Percentiles rank a stretch among this genome's conserved stretches.
These are phyloP conservation scores for Nigrospora sphaerica DNA, from an alignment of 2,329 filamentous ascomycete genomes.

Conservation along the genomic window DNA sequence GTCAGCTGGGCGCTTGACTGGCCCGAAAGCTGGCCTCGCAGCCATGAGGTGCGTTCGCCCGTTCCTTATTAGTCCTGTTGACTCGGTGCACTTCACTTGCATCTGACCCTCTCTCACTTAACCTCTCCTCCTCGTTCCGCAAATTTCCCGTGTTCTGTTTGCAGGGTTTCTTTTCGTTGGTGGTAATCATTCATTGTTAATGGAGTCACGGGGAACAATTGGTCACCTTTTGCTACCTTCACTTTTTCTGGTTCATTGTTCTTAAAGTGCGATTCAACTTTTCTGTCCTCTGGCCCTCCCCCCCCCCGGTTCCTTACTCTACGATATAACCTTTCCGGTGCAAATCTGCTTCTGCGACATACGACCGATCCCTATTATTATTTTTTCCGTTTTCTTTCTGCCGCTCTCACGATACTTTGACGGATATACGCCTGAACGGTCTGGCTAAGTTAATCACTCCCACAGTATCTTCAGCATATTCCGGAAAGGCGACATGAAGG, in stretches of 20 bases:
- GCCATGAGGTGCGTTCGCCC: slow-evolving; percentile 1
- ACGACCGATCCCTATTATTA: too few relatives aligned
- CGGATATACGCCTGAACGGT: too few relatives aligned
- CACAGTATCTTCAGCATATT: too few relatives aligned
- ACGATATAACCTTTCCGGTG: not conserved
- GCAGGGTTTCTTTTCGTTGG: slow-evolving; percentile 2
- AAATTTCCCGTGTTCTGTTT: slow-evolving; percentile 9
- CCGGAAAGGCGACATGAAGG: too few relatives aligned
- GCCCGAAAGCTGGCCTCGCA: not conserved
- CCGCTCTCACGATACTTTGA: too few relatives aligned
- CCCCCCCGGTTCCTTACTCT: not conserved
- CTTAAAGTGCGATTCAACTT: slow-evolving; percentile 7
- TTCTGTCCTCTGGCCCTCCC: not conserved
- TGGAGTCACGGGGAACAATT: slow-evolving; percentile 7
- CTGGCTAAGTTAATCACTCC: too few relatives aligned
- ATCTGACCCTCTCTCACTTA: slow-evolving; percentile 3
- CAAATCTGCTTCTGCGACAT: not conserved
- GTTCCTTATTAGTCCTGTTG: not conserved
- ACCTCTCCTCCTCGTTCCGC: slow-evolving; percentile 17
- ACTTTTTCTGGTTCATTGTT: not conserved
- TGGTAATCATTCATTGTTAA: slow-evolving; percentile 2
- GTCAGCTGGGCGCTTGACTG: slow-evolving; percentile 5
- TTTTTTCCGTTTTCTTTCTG: too few relatives aligned
- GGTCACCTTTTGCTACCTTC: not conserved
- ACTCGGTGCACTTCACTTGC: slow-evolving; percentile 1